Evolutionary conservation across 176 grass and related monocot species (phyloP), one percentile per base, ranked within the genome.

Genomic region (Alopecurus myosuroides): DNA sequence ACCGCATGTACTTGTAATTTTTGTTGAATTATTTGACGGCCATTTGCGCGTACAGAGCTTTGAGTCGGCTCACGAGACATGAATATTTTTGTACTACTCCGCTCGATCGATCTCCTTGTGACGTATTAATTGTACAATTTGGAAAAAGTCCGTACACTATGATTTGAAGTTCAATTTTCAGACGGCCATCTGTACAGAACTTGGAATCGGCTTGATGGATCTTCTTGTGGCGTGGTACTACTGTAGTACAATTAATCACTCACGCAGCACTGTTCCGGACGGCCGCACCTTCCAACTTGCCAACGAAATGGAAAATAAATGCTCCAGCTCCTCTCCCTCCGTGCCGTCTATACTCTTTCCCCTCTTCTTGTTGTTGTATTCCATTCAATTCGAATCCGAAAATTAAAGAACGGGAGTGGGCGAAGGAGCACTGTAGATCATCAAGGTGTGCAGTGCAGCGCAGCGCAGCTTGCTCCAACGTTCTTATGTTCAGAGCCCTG

Each of bases 291-390:
- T 90, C 67, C 80, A 74, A 79, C 79, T 64, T 79, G 13, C 66
- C 74, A 4, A 56, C 56, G 3, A 74, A 83, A 45, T 56, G 84
- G 84, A 64, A 56, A 83, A 90, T 86, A 86, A 90, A 90, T 87
- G 88, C 56, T 87, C 84, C 80, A 79, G 88, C 88, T 79, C 72
- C 68, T 60, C 56, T 87, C 69, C 66, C 89, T 87, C 89, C 41
- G 45, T 77, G 74, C 79, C 70, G 42, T 75, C 35, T 66, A 67
- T 30, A 15, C 79, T 70, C 12, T 8, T 35, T 55, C 13, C 35
- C 50, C 49, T 25, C 74, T 11, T 1, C 45, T 48, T 15, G 45
- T 65, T 50, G 36, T 36, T 49, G 45, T 19, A 77, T 85, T 67
- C 50, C 80, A 86, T 74, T 75, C 29, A 83, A 74, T 83, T 87